Conservation (phyloP, 1,284 basidiomycete genomes). For the Schizopora paradoxa region DNA sequence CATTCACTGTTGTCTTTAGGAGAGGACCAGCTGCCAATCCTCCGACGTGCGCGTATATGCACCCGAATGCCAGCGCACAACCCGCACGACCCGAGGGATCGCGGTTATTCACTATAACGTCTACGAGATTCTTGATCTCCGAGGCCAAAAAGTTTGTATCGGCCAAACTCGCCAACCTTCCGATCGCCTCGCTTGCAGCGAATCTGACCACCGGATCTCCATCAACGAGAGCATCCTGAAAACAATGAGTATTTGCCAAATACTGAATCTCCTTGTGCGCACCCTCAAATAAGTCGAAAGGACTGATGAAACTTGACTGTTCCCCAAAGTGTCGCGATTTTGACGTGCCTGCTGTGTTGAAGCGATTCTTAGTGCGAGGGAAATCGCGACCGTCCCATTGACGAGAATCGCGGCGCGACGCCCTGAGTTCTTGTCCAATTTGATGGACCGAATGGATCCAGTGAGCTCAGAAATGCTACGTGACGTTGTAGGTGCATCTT, state of each 20-base stretch:
- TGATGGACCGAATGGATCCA: slow-evolving; percentile 67
- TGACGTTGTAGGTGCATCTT: slow-evolving; percentile 66
- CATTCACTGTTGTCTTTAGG: slow-evolving; percentile 93
- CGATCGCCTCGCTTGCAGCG: slow-evolving; percentile 87
- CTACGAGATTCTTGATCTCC: slow-evolving; percentile 89
- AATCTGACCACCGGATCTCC: slow-evolving; percentile 74
- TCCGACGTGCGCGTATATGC: slow-evolving; percentile 90
- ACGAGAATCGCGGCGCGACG: slow-evolving; percentile 83
- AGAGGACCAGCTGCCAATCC: slow-evolving; percentile 91
- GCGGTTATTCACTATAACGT: slow-evolving; percentile 95
- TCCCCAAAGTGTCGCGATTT: slow-evolving; percentile 66
- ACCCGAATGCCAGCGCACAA: slow-evolving; percentile 90
- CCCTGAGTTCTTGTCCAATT: slow-evolving; percentile 85
- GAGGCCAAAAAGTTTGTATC: slow-evolving; percentile 82
- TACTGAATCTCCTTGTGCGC: slow-evolving; percentile 17
- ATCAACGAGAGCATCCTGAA: slow-evolving; percentile 76
- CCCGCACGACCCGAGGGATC: slow-evolving; percentile 92
- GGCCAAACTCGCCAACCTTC: slow-evolving; percentile 79
- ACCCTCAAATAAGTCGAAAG: slow-evolving; percentile 80
- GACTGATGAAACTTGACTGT: slow-evolving; percentile 58
- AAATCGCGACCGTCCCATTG: slow-evolving; percentile 79
- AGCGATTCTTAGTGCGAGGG: slow-evolving; percentile 66
- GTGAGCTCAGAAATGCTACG: slow-evolving; percentile 68
- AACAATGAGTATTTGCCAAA: not conserved
- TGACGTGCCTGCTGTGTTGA: slow-evolving; percentile 49